Base-by-base conservation (phyloP, 306 rosid genomes). In the Malus sieversii region DNA sequence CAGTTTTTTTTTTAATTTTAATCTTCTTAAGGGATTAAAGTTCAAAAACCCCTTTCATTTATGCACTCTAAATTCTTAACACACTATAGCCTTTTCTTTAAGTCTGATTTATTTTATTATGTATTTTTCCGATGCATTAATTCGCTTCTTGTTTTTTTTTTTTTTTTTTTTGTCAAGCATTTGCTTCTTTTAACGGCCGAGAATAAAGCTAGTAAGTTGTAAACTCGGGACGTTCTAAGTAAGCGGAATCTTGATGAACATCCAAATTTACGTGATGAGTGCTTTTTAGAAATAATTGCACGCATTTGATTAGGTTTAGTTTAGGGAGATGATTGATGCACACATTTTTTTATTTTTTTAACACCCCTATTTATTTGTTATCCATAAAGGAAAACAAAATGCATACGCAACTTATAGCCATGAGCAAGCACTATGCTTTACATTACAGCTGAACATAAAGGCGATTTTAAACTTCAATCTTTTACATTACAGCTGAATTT, bases 401-500 rank as follows among this genome's bases (percentile, higher is more conserved):
- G 12, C 16, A 46, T 46, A 14, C 15, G 52, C 15, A 46, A 14
- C 5, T 13, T 42, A 42, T 8, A 10, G 52, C 52, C 52, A 14
- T 46, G 52, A 6, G 18, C 52, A 4, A 14, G 16, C 52, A 4
- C 15, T 12, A 14, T 46, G 15, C 7, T 46, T 14, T 14, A 38
- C 42, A 7, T 38, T 38, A 38, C 42, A 38, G 10, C 9, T 12
- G 33, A 46, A 69, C 15, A 25, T 27, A 38, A 42, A 45, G 40
- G 40, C 40, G 27, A 23, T 15, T 30, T 19, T 6, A 38, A 30
- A 32, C 48, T 11, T 30, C 11, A 10, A 30, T 52, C 32, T 18
- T 25, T 25, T 53, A 48, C 33, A 48, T 45, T 64, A 14, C 74
- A 81, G 81, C 71, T 64, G 40, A 81, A 71, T 1, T 71, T 11